Evolutionary conservation across 2,329 filamentous ascomycete species (phyloP).

Genomic region (Pseudogymnoascus sp.): DNA sequence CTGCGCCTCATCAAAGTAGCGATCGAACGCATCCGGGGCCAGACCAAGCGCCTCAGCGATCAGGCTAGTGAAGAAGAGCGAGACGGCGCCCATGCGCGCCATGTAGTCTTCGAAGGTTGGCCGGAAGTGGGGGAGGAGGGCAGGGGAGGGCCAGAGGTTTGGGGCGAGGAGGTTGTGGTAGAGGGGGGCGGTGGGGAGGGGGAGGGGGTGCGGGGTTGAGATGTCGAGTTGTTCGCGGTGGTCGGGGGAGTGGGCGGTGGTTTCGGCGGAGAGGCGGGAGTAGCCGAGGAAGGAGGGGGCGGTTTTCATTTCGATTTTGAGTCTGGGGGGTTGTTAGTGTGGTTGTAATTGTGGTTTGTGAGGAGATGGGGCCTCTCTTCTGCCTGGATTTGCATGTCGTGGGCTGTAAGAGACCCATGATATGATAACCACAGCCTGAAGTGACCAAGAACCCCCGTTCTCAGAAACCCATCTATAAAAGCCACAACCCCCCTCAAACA

Average conservation of each 20-base stretch:
- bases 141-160: conserved; percentile 67
- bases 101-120: conserved; percentile 68
- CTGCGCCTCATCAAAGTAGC: conserved; percentile 58
- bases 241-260: conserved; percentile 67
- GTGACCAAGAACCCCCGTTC: background rate
- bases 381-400: background rate
- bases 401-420: background rate
- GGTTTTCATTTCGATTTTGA: conserved; percentile 66
- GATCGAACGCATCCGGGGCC: conserved; percentile 59
- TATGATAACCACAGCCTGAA: background rate
- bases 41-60: conserved; percentile 79
- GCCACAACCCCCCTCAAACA: background rate
- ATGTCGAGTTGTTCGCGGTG: conserved; percentile 83
- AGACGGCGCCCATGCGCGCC: conserved; percentile 61
- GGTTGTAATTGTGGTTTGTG: background rate
- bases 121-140: conserved; percentile 58
- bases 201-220: conserved; percentile 66
- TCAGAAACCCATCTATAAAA: background rate
- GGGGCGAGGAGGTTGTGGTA: conserved; percentile 72
- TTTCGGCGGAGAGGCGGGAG: conserved; percentile 55
- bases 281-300: conserved; percentile 64
- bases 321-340: conserved; percentile 29
- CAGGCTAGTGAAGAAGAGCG: conserved; percentile 65
- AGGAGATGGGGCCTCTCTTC: background rate
- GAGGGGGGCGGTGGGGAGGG: conserved; percentile 51